Percentiles rank a stretch among this genome's conserved stretches.
These are phyloP conservation scores for Guyanaporus albipodus DNA, from an alignment of 768 basidiomycete species.

Conservation along the genomic window DNA sequence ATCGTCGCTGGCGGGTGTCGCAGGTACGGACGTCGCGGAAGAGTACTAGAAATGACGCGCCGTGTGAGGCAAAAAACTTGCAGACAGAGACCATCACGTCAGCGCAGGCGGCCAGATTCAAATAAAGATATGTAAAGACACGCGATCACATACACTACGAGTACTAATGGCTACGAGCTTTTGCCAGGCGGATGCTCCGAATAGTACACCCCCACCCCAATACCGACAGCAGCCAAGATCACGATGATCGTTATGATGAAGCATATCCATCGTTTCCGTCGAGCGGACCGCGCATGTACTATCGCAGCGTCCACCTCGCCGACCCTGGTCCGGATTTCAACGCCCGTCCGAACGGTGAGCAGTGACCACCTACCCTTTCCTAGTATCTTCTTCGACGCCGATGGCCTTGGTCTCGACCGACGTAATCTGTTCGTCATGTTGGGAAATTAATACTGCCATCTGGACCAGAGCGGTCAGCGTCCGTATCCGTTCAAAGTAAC, in stretches of 20 bases:
- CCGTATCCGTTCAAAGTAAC: neutral
- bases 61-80: slow-evolving; percentile 7
- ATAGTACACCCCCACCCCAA: slow-evolving; percentile 31
- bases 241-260: slow-evolving; percentile 60
- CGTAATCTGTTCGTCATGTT: slow-evolving; percentile 75
- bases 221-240: slow-evolving; percentile 44
- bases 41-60: slow-evolving; percentile 17
- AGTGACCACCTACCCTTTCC: slow-evolving; percentile 53
- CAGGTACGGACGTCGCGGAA: neutral
- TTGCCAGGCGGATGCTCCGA: neutral
- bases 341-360: neutral
- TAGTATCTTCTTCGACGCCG: slow-evolving; percentile 64
- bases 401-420: slow-evolving; percentile 59
- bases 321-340: slow-evolving; percentile 38
- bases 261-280: slow-evolving; percentile 85
- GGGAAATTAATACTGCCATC: slow-evolving; percentile 76
- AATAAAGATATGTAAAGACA: neutral
- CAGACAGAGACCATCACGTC: slow-evolving; percentile 16
- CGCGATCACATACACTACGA: neutral
- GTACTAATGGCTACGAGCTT: neutral
- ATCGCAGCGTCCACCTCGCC: slow-evolving; percentile 66
- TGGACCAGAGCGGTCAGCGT: slow-evolving; percentile 25
- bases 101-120: neutral
- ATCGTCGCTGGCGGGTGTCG: slow-evolving; percentile 15
- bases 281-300: slow-evolving; percentile 59